Evolutionary conservation across 768 basidiomycete genomes (phyloP).

Genomic region (Flagelloscypha sp.): DNA sequence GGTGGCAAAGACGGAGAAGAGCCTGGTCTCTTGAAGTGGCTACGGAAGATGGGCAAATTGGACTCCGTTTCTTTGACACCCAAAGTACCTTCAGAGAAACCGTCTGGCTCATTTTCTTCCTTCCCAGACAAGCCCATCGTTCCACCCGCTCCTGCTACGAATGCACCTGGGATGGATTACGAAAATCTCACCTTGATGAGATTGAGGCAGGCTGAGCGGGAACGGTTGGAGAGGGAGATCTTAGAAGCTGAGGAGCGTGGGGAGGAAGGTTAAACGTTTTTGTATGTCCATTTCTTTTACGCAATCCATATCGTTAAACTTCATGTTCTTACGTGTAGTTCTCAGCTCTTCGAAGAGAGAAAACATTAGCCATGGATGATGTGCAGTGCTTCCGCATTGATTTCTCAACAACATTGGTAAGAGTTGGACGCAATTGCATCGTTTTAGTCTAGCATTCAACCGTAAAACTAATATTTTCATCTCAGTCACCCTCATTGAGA

Average conservation of each 20-base stretch:
- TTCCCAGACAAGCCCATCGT: conserved; percentile 38
- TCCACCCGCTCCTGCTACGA: conserved; percentile 15
- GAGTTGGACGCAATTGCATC: no score
- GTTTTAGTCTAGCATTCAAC: no score
- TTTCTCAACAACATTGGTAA: no score
- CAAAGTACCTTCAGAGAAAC: neutral
- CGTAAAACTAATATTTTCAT: no score
- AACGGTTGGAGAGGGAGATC: conserved; percentile 70
- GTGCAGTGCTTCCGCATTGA: no score
- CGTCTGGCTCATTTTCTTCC: conserved; percentile 41
- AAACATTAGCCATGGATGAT: no score
- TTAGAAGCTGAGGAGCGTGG: conserved; percentile 64
- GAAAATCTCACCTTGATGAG: conserved; percentile 76
- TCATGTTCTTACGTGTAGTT: no score
- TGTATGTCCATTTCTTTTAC: no score
- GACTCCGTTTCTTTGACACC: conserved; percentile 7
- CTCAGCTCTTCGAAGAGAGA: no score
- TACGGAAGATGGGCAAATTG: conserved; percentile 66
- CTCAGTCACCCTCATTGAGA: no score
- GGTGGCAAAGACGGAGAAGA: conserved; percentile 58
- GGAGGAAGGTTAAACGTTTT: no score
- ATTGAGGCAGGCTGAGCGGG: conserved; percentile 73
- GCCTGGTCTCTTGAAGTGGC: conserved; percentile 63
- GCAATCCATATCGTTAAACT: no score
- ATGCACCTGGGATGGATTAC: conserved; percentile 51